phyloP scores from a whole-genome alignment of 2,329 filamentous ascomycete species.

The Aspergillus brunneoviolaceus region DNA sequence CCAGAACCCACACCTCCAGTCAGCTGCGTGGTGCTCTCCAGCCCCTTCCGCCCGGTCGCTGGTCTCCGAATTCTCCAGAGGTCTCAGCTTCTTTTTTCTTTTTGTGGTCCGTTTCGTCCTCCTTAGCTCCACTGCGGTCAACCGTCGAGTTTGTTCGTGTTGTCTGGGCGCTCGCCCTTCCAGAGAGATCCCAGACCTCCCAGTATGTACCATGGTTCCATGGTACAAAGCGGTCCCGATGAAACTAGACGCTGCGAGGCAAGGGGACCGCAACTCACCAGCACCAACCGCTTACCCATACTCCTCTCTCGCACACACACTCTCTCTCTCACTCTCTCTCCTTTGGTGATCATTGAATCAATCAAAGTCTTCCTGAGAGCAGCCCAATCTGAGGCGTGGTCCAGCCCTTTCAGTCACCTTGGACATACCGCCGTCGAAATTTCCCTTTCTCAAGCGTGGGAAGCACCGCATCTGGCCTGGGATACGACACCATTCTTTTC shows the following conservation, averaged over 20 bases:
- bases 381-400: background rate
- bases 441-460: background rate
- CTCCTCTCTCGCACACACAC: background rate
- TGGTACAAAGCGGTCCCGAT: background rate
- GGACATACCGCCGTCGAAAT: background rate
- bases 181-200: constrained; percentile 6
- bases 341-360: constrained; percentile 7
- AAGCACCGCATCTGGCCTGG: background rate
- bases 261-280: background rate
- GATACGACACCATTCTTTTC: background rate
- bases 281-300: background rate
- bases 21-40: constrained; percentile 19
- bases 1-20: constrained; percentile 32
- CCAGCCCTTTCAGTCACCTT: background rate
- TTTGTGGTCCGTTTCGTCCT: background rate
- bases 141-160: constrained; percentile 8
- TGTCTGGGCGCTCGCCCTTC: constrained; percentile 11
- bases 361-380: background rate
- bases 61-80: constrained; percentile 9
- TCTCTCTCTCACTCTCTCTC: background rate
- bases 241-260: background rate
- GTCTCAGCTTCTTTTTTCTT: background rate
- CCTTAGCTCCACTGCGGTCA: constrained; percentile 12
- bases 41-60: constrained; percentile 4
- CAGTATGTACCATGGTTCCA: constrained; percentile 12